Conservation (phyloP, 164 flowering plant genomes). For the Sextonia rubra region DNA sequence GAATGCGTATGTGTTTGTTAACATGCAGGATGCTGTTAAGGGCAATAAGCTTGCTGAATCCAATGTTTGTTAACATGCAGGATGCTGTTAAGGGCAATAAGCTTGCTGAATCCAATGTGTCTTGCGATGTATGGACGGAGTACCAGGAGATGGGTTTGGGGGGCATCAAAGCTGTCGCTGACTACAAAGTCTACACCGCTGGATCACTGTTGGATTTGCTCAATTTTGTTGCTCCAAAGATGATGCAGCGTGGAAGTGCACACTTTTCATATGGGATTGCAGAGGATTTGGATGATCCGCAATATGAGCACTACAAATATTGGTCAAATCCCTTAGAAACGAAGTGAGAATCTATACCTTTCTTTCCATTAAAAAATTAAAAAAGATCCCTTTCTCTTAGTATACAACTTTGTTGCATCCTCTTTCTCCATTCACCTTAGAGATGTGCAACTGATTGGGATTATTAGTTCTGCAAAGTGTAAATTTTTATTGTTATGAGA, state of each 20-base stretch:
- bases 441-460: no score
- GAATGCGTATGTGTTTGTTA: not conserved
- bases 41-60: conserved; percentile 35
- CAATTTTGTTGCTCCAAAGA: conserved; percentile 75
- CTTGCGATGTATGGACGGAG: conserved; percentile 82
- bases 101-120: conserved; percentile 33
- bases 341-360: conserved; percentile 39
- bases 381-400: not conserved
- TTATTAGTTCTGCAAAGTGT: no score
- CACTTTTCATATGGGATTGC: conserved; percentile 90
- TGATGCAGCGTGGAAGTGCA: conserved; percentile 79
- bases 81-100: conserved; percentile 59
- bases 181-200: conserved; percentile 75
- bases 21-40: conserved; percentile 60
- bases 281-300: conserved; percentile 74
- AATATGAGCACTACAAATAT: conserved; percentile 69
- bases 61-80: conserved; percentile 38
- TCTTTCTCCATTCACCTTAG: no score
- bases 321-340: conserved; percentile 95
- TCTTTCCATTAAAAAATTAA: no score
- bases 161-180: conserved; percentile 65
- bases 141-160: conserved; percentile 76
- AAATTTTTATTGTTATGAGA: no score
- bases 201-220: conserved; percentile 60
- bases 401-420: not conserved